These are phyloP conservation scores for Stylonectria norvegica DNA, from an alignment of 2,329 filamentous ascomycete genomes.

Conservation along the genomic window DNA sequence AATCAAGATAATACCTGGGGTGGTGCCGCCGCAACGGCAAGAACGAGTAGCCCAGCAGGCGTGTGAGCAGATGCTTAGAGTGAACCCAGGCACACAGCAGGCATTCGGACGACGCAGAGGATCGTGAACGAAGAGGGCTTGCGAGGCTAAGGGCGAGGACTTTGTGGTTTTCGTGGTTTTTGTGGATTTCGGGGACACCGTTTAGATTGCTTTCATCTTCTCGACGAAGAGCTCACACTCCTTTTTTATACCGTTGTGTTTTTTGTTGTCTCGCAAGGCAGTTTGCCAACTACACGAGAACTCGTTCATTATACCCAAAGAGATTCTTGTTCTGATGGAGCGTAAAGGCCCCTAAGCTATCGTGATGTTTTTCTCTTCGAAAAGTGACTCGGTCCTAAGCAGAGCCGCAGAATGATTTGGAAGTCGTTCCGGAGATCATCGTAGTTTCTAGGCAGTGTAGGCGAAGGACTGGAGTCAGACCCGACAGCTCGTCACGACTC, in stretches of 20 bases:
- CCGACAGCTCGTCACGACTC: constrained; percentile 12
- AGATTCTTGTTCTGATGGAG: constrained; percentile 9
- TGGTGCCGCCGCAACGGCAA: constrained; percentile 16
- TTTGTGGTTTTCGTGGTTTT: constrained; percentile 3
- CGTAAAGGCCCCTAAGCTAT: constrained; percentile 7
- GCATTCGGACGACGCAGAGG: constrained; percentile 23
- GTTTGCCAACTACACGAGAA: constrained; percentile 15
- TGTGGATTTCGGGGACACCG: constrained; percentile 16
- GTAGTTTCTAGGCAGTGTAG: constrained; percentile 1
- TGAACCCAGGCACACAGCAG: constrained; percentile 18
- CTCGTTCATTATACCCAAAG: constrained; percentile 21
- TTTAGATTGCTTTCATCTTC: constrained; percentile 35
- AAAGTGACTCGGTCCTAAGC: not conserved
- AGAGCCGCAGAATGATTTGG: not conserved
- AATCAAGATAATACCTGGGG: constrained; percentile 29
- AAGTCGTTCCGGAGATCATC: too few relatives aligned
- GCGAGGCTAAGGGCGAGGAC: constrained; percentile 6
- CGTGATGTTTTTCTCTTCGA: too few relatives aligned
- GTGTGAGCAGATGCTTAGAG: constrained; percentile 17
- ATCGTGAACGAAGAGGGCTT: constrained; percentile 9
- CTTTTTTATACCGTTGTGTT: constrained; percentile 9
- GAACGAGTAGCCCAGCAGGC: constrained; percentile 17
- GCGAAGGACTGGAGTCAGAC: constrained; percentile 7
- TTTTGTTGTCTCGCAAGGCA: constrained; percentile 6
- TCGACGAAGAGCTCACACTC: constrained; percentile 30